Percentiles rank a stretch among this genome's conserved stretches.
These are phyloP conservation scores for Eimeria acervulina DNA, from an alignment of 169 alveolate genomes.

Conservation along the genomic window DNA sequence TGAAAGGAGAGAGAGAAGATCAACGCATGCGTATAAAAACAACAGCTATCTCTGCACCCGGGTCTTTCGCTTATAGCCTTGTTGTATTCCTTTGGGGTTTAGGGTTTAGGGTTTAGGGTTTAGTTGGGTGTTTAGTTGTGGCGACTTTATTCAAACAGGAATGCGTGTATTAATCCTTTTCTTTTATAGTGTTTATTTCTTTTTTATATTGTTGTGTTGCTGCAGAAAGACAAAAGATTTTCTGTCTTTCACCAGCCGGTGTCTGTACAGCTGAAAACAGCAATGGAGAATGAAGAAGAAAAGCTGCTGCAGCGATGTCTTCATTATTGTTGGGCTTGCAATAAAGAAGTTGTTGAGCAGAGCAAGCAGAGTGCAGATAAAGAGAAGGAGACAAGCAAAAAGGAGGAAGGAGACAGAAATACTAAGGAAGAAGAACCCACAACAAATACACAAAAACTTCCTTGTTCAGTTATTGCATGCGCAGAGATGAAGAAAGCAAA, in stretches of 20 bases:
- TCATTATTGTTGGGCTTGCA: not conserved
- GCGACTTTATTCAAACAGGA: no score
- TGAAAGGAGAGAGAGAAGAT: no score
- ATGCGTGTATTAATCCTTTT: not conserved
- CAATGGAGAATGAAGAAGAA: constrained; percentile 71
- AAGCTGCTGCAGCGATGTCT: constrained; percentile 70
- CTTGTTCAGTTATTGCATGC: not conserved
- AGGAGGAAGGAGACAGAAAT: not conserved
- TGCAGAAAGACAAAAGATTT: constrained; percentile 44
- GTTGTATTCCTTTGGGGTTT: no score
- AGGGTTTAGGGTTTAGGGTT: not conserved
- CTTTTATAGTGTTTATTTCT: not conserved
- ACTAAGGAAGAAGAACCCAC: not conserved
- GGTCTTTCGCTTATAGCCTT: no score
- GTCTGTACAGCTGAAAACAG: constrained; percentile 81
- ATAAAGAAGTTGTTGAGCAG: not conserved
- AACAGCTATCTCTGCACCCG: no score
- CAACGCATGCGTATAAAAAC: no score
- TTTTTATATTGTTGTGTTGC: not conserved
- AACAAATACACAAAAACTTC: not conserved
- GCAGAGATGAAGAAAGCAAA: not conserved
- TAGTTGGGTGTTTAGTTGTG: not conserved
- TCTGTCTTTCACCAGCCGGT: constrained; percentile 83
- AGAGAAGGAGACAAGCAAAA: not conserved
- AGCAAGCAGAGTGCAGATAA: not conserved